Evolutionary conservation across 768 basidiomycete species (phyloP).

Genomic region (Agaricus blazei): DNA sequence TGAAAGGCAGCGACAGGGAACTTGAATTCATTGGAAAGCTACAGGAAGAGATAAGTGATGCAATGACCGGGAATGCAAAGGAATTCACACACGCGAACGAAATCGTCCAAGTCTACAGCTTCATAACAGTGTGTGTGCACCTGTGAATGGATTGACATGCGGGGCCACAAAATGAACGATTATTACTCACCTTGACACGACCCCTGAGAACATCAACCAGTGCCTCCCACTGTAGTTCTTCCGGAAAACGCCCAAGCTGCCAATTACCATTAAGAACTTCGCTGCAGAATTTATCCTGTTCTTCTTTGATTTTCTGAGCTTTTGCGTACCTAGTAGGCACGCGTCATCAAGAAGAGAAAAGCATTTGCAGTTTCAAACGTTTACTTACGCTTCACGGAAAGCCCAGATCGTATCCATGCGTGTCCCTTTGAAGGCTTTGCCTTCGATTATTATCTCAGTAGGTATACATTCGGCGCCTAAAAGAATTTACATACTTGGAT

Average conservation of each 20-base stretch:
- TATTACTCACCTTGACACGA: constrained; percentile 53
- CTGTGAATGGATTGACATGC: constrained; percentile 20
- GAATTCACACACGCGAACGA: constrained; percentile 54
- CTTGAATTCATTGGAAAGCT: constrained; percentile 83
- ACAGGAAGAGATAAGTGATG: constrained; percentile 14
- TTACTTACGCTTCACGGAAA: constrained; percentile 56
- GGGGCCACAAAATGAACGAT: not conserved
- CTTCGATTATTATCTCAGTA: constrained; percentile 14
- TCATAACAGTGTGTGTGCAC: constrained; percentile 54
- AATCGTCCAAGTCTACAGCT: constrained; percentile 64
- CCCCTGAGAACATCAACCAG: constrained; percentile 76
- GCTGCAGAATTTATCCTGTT: constrained; percentile 66
- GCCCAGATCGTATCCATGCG: constrained; percentile 72
- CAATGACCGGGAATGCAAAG: not conserved
- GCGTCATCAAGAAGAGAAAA: not conserved
- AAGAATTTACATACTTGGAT: constrained; percentile 36
- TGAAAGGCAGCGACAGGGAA: constrained; percentile 77
- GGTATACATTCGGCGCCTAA: not conserved
- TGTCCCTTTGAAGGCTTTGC: constrained; percentile 35
- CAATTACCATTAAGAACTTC: constrained; percentile 37
- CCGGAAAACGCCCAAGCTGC: constrained; percentile 55
- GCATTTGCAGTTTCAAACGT: not conserved
- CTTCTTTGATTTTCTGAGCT: constrained; percentile 59
- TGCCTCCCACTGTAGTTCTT: constrained; percentile 73
- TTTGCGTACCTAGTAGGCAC: constrained; percentile 43